Evolutionary conservation across 306 rosid genomes (phyloP).

Genomic region (Sechiopsis laciniata): DNA sequence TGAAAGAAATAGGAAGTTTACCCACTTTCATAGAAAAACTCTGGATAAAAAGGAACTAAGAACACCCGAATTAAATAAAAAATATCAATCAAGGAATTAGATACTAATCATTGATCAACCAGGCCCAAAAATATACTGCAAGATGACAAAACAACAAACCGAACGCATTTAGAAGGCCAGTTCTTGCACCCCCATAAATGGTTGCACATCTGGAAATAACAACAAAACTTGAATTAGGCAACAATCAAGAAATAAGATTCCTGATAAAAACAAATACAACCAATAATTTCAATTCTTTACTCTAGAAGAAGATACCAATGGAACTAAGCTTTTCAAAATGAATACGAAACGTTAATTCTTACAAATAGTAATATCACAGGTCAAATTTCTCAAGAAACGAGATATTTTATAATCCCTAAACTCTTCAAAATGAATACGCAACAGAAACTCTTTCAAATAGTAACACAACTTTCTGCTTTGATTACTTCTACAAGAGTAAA

Average conservation of each 20-base stretch:
- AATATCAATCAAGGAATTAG: background rate
- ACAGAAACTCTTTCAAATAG: background rate
- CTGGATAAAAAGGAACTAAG: slow-evolving; percentile 28
- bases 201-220: slow-evolving; percentile 8
- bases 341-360: background rate
- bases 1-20: slow-evolving; percentile 23
- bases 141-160: background rate
- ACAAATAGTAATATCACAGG: background rate
- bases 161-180: slow-evolving; percentile 1
- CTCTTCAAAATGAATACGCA: background rate
- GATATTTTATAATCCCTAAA: background rate
- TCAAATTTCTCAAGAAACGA: background rate
- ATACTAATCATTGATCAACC: slow-evolving; percentile 9
- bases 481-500: background rate
- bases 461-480: background rate
- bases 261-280: slow-evolving; percentile 1
- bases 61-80: background rate
- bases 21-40: slow-evolving; percentile 23
- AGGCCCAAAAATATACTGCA: background rate
- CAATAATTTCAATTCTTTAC: background rate
- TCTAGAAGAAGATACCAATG: background rate
- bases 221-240: background rate
- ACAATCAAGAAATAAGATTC: background rate
- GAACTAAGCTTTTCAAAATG: background rate
- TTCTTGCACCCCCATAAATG: background rate